Base-by-base conservation (phyloP, 140 eudicot genomes). In the Bidens hawaiensis region DNA sequence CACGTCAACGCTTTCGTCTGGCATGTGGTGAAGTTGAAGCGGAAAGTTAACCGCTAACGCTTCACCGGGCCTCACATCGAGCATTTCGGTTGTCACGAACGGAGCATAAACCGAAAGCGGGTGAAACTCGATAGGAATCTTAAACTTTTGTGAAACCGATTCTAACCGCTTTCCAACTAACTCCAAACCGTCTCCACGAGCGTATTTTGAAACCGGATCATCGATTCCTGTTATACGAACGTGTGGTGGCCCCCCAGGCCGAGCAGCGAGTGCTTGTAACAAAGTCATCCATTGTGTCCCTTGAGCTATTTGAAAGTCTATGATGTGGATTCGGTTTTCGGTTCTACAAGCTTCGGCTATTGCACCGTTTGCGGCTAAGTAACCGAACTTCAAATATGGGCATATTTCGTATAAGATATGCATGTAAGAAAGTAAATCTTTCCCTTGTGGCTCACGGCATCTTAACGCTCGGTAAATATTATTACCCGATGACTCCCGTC, bases 361-460 rank as follows among this genome's bases (percentile, higher is more conserved):
- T 1, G 96, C 97, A 21, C 97, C 97, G 33, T 90, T 90, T n/a
- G 97, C 96, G n/a, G 97, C 97, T 94, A 90, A 79, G 72, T 86
- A 90, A 18, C 96, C 97, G 45, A 90, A 90, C 58, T 90, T 90
- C 60, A 87, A 65, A 62, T 90, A 90, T 4, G 97, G 97, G 75
- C 97, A 90, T 6, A 90, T 72, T 70, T 90, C 97, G 21, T 90
- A 90, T 14, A 90, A 80, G 31, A 90, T 77, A 51, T 87, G 96
- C 97, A 90, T 87, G 75, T 83, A 90, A 27, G 96, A 82, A 49
- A 90, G 94, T 63, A 89, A 74, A 25, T 89, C 95, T 68, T 78
- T 80, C 21, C 96, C 89, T 23, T 52, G 84, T 0, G 96, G 96
- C 68, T 85, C 95, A 60, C 76, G 76, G 64, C 96, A 89, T 63